Evolutionary conservation across 2,329 filamentous ascomycete species (phyloP).

Genomic region (Fusarium lateritium): DNA sequence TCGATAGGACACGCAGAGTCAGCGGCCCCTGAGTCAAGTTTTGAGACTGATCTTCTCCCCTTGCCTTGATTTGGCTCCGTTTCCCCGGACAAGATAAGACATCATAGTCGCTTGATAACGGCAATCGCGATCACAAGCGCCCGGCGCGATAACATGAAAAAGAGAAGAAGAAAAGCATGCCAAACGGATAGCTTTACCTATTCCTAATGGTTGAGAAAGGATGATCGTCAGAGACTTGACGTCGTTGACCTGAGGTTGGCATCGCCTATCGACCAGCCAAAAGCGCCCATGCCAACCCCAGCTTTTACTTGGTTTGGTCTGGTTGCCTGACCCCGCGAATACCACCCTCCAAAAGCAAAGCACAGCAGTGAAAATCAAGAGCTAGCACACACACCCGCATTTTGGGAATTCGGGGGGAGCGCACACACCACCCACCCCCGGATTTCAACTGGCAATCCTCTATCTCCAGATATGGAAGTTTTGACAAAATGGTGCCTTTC

Average conservation of each 20-base stretch:
- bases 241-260: slow-evolving; percentile 29
- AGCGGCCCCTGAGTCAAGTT: slow-evolving; percentile 32
- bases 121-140: slow-evolving; percentile 32
- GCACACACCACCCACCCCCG: slow-evolving; percentile 42
- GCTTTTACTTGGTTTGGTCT: slow-evolving; percentile 26
- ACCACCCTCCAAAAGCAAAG: slow-evolving; percentile 37
- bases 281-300: slow-evolving; percentile 36
- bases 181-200: neutral
- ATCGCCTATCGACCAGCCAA: slow-evolving; percentile 39
- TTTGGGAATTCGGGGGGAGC: slow-evolving; percentile 19
- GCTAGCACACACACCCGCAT: slow-evolving; percentile 33
- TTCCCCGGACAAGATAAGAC: slow-evolving; percentile 36
- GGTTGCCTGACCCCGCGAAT: slow-evolving; percentile 34
- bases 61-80: slow-evolving; percentile 26
- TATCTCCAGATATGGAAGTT: slow-evolving; percentile 26
- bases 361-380: slow-evolving; percentile 15
- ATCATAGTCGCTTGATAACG: slow-evolving; percentile 28
- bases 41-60: slow-evolving; percentile 11
- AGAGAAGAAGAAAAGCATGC: slow-evolving; percentile 6
- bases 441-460: slow-evolving; percentile 31
- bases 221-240: slow-evolving; percentile 37
- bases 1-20: slow-evolving; percentile 14
- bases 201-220: slow-evolving; percentile 5
- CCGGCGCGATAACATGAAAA: slow-evolving; percentile 10
- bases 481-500: slow-evolving; percentile 16